Base-by-base conservation (phyloP, 257 asterid genomes). In the Nicotiana otophora region DNA sequence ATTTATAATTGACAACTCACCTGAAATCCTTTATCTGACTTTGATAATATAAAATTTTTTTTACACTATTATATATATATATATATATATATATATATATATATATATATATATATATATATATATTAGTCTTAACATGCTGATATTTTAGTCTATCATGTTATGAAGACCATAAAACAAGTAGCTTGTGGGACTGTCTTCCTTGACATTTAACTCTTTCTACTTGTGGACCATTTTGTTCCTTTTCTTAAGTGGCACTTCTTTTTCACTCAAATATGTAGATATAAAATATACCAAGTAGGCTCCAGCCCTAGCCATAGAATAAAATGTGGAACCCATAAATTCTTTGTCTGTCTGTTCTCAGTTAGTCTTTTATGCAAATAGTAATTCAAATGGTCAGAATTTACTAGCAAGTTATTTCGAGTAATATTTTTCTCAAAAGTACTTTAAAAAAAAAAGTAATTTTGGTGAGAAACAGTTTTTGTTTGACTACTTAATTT, bases 101-200 rank as follows among this genome's bases (percentile, higher is more conserved):
- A 28, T 28, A 28, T 28, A 28, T 28, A 28, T 28, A 28, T 28
- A 28, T 57, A 57, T n/a, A n/a, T n/a, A n/a, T n/a, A n/a, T n/a
- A n/a, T n/a, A n/a, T n/a, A n/a, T n/a, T n/a, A n/a, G n/a, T n/a
- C n/a, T n/a, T n/a, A n/a, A n/a, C n/a, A 36, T 36, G 84, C 81
- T 83, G 83, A 39, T 81, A 81, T 85, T 87, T 10, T 83, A 82
- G 82, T 81, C 83, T 57, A 81, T 84, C 85, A 81, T 65, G 85
- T 86, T 85, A 78, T 60, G 81, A 85, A 88, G 93, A 91, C 98
- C 94, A 88, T 67, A 83, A 87, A 88, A 91, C 93, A 90, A 58
- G 63, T 78, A 67, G 88, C 92, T 91, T 87, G 88, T 90, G 94
- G 83, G 85, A 55, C 88, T 94, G 93, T 93, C 95, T 89, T 90